Evolutionary conservation across 2,329 filamentous ascomycete species (phyloP), one percentile per base, ranked within the genome.

Genomic region (Neopestalotiopsis sp.): DNA sequence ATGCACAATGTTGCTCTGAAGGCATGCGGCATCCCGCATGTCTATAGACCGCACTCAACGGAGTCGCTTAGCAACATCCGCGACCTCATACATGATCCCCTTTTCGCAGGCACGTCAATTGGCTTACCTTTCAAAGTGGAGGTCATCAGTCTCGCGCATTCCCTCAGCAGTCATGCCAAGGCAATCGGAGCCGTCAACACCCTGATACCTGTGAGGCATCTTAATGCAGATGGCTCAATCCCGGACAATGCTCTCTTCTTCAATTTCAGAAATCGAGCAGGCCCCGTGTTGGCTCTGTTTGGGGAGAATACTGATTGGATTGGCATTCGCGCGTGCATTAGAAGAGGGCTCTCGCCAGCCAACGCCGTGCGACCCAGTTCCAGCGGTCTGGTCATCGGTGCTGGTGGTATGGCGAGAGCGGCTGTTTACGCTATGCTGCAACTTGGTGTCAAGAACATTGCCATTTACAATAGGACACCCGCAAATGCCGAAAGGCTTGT

Each of bases 231-330:
- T 68, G 88, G 87, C 1, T 85, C 83, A 45, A 85, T 90, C 0
- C 87, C 89, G 0, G 83, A 86, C 38, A 87, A 88, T 4, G 84
- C 85, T 1, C 79, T 89, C 9, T 79, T 85, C 20, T 84, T 85
- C 69, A 80, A 81, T n/a, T 85, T 88, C 69, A 84, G 88, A 67
- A 91, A 91, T 71, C 85, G 89, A 58, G 86, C 90, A 1, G 92
- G 92, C 0, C 87, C 89, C 0, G 88, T 94, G 6, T 87, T 88
- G 70, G 91, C 90, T 0, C 83, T 94, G 0, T 93, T 94, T 71
- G 93, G 92, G 1, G 92, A 94, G 69, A 95, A 95, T 70, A 94
- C 92, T 0, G 92, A 95, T 77, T 95, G 92, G 90, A 91, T 94
- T 42, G 92, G 92, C 5, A 92, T 95, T 57, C 84, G 91, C 66